Evolutionary conservation across 2,329 filamentous ascomycete genomes (phyloP), one percentile per base, ranked within the genome.

Genomic region (Xylariaceae sp.): DNA sequence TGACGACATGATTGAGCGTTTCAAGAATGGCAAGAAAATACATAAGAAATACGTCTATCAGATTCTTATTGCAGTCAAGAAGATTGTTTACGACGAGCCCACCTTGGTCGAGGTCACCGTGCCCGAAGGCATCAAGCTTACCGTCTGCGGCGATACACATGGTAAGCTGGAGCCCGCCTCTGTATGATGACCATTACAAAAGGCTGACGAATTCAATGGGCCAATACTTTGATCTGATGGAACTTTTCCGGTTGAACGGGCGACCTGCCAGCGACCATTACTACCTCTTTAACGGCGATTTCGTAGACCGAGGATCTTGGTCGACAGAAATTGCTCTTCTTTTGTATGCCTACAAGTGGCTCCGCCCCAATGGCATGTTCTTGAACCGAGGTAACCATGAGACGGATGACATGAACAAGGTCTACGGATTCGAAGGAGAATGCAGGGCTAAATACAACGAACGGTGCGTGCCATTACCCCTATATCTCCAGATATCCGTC

Each of bases 361-460:
- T 97, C 65, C 85, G 88, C 52, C 94, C 94, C 6, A 82, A 84
- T 43, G 84, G 79, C 52, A 92, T 99, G 79, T 97, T 95, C 82
- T 77, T 99, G 61, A 99, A 99, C 78, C 85, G 94, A 59, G 94
- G 94, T 64, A 99, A 99, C 74, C 94, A 99, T 74, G 94, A 99
- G 76, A 97, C 94, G 47, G 92, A 97, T 70, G 92, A 96, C 73
- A 99, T 99, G 94, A 99, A 99, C 78, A 85, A 90, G 62, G 91
- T 94, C 51, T 99, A 99, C 70, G 94, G 94, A 19, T 99, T 99
- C 67, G 94, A 99, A 73, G 94, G 94, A 68, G 94, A 99, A 72
- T 97, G 94, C 78, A 94, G 92, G 72, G 89, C 90, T 64, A 99
- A 99, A 75, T 99, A 99, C 74, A 96, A 89, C 70, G 94, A 96